These are phyloP conservation scores for Macrocystidia cucumis DNA, from an alignment of 1,284 basidiomycete genomes.

Conservation along the genomic window DNA sequence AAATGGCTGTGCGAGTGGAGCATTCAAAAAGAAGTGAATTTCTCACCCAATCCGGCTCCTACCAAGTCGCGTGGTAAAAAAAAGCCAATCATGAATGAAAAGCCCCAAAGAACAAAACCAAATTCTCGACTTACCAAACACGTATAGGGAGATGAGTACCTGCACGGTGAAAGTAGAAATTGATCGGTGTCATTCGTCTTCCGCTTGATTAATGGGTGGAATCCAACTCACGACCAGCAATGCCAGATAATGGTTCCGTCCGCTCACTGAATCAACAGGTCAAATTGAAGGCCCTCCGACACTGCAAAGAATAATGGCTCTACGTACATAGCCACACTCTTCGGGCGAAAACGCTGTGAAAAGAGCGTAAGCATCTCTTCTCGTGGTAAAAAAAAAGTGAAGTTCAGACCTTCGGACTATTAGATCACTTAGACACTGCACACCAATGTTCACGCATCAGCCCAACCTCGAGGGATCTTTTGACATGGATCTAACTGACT, in stretches of 20 bases:
- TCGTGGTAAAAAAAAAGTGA: not conserved
- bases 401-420: constrained; percentile 12
- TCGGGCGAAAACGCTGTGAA: constrained; percentile 11
- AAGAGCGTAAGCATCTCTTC: not conserved
- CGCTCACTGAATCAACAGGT: not conserved
- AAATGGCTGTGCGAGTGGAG: no score
- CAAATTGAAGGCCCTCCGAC: not conserved
- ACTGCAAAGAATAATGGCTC: not conserved
- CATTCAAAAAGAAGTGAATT: not conserved
- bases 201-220: not conserved
- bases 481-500: constrained; percentile 2
- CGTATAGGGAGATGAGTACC: constrained; percentile 12
- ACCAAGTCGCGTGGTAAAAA: no score
- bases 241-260: not conserved
- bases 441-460: not conserved
- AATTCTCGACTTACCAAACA: constrained; percentile 10
- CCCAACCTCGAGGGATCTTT: not conserved
- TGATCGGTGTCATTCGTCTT: no score
- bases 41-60: constrained; percentile 15
- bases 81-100: not conserved
- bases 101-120: not conserved
- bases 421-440: constrained; percentile 11
- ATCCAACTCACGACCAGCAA: not conserved
- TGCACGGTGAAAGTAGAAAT: not conserved
- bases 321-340: constrained; percentile 10